These are phyloP conservation scores for Talaromyces sp. DNA, from an alignment of 2,329 filamentous ascomycete genomes.

Conservation along the genomic window DNA sequence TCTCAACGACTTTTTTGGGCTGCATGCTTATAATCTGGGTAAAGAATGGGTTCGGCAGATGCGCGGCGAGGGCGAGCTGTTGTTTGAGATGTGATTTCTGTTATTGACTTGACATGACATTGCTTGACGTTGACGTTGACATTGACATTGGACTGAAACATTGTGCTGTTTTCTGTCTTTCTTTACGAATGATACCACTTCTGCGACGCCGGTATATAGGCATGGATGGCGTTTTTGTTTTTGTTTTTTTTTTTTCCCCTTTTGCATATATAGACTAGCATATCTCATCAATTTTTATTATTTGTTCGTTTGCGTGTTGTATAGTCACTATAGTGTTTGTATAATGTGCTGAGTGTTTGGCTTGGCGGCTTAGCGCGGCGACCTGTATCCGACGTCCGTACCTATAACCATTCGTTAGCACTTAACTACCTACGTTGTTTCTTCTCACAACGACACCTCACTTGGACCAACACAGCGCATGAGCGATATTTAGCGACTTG, in stretches of 20 bases:
- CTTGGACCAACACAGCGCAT: neutral
- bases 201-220: constrained; percentile 10
- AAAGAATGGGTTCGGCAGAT: constrained; percentile 25
- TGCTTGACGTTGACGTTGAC: neutral
- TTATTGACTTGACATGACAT: neutral
- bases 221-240: constrained; percentile 10
- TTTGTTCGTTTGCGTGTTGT: no score
- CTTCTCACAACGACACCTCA: no score
- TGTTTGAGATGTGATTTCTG: constrained; percentile 8
- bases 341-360: neutral
- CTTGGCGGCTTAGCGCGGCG: neutral
- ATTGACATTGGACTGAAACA: no score
- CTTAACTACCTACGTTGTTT: no score
- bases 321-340: no score
- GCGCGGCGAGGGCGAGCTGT: constrained; percentile 23
- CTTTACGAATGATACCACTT: constrained; percentile 12
- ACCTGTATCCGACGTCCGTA: neutral
- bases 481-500: neutral
- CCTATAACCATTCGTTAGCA: no score
- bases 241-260: neutral
- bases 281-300: neutral
- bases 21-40: constrained; percentile 21
- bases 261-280: neutral
- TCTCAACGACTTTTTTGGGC: constrained; percentile 23
- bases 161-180: neutral